Base-by-base conservation (phyloP, 176 grass and related monocot species). In the Leersia perrieri region DNA sequence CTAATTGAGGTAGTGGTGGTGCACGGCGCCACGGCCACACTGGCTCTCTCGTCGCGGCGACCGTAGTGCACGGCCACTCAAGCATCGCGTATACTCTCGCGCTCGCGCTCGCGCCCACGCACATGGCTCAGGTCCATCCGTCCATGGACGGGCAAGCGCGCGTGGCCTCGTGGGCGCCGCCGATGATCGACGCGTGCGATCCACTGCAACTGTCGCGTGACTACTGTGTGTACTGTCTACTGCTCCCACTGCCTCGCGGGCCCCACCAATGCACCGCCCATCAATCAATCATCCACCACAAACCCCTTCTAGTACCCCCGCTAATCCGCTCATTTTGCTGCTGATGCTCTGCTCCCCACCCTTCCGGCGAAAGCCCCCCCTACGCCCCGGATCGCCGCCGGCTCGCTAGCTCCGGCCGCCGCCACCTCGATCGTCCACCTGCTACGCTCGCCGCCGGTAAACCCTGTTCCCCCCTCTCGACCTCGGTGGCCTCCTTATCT, bases 331-430 rank as follows among this genome's bases (percentile, higher is more conserved):
- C 82, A 63, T 72, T 84, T 76, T 76, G 44, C 82, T 22, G 16
- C 47, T 18, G n/a, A n/a, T n/a, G n/a, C n/a, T n/a, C n/a, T n/a
- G n/a, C n/a, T 47, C 82, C 80, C 78, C 72, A 31, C 30, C 51
- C 14, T 22, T 5, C 27, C 29, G 70, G 33, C 12, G 13, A 15
- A 44, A 26, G 25, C 82, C 49, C 35, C 28, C 0, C 7, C 40
- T 3, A 23, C 68, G 4, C 3, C 22, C 28, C 47, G 47, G 27
- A 72, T 83, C 65, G 16, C 69, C 32, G 44, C n/a, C 28, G 38
- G 13, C 63, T 29, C 28, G 29, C 63, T 29, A 18, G 29, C 45
- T 34, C 60, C 5, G 60, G 20, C 61, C 1, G n/a, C 60, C 15
- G 11, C 84, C 45, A 14, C 70, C 11, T n/a, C n/a, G n/a, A n/a